A percentile compares a stretch with the other conserved stretches of the same genome.
Evolutionary conservation across 768 basidiomycete species (phyloP).

Genomic region (Phaeotremella skinneri): DNA sequence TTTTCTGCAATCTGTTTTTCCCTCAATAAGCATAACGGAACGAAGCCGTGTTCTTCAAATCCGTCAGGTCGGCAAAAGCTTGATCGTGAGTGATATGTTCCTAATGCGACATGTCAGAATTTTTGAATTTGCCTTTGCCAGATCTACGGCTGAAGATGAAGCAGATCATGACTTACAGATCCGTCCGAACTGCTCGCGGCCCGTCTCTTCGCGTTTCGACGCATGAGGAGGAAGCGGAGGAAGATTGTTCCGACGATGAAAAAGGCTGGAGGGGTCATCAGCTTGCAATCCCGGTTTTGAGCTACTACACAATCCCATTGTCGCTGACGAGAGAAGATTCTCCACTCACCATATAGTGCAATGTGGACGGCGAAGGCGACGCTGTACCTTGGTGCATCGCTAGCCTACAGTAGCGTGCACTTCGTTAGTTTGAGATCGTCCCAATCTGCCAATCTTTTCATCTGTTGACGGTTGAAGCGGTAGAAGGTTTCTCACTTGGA

Average conservation of each 20-base stretch:
- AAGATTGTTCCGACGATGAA: constrained; percentile 55
- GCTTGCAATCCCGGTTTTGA: no score
- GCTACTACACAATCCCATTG: background rate
- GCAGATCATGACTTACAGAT: constrained; percentile 12
- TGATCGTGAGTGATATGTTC: constrained; percentile 50
- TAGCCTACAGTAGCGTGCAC: constrained; percentile 49
- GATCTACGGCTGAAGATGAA: background rate
- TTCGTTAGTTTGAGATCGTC: background rate
- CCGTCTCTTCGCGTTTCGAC: constrained; percentile 47
- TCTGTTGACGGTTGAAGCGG: no score
- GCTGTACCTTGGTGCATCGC: constrained; percentile 58
- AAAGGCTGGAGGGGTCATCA: constrained; percentile 30
- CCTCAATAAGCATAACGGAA: constrained; percentile 37
- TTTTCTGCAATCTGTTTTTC: no score
- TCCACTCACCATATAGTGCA: constrained; percentile 54
- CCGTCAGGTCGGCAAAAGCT: constrained; percentile 59
- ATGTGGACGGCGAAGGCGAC: constrained; percentile 58
- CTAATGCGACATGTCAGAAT: constrained; percentile 5
- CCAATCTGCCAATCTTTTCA: no score
- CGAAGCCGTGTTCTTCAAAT: constrained; percentile 57
- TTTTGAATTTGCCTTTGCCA: background rate
- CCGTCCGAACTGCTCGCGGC: constrained; percentile 39
- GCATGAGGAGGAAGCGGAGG: constrained; percentile 57
- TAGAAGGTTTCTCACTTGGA: constrained; percentile 33
- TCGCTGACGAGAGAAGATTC: background rate